These are phyloP conservation scores for Colletotrichum phormii DNA, from an alignment of 2,329 filamentous ascomycete genomes.

Conservation along the genomic window DNA sequence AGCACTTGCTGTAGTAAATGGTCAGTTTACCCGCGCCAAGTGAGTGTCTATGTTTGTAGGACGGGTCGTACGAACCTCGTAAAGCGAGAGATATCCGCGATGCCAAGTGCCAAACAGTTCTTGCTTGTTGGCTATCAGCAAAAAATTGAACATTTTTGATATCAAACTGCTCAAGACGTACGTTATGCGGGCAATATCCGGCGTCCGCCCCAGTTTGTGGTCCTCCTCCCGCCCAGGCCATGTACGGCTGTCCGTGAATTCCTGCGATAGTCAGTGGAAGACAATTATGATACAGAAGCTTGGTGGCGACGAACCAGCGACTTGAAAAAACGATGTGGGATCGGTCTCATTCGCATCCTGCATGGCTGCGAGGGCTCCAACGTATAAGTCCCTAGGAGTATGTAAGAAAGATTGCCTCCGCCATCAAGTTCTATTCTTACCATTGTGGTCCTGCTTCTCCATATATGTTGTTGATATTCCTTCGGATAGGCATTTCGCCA, in stretches of 20 bases:
- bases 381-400: constrained; percentile 59
- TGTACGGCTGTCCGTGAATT: constrained; percentile 72
- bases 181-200: constrained; percentile 38
- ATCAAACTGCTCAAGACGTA: background rate
- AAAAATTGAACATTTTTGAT: background rate
- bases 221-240: constrained; percentile 55
- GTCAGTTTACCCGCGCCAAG: background rate
- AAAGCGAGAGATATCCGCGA: constrained; percentile 38
- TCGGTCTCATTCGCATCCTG: constrained; percentile 60
- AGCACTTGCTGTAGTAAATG: constrained; percentile 40
- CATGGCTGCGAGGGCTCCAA: constrained; percentile 68
- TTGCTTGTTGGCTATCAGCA: constrained; percentile 56
- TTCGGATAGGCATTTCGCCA: constrained; percentile 56
- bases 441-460: constrained; percentile 55
- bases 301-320: constrained; percentile 58
- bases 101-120: constrained; percentile 43
- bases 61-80: constrained; percentile 45
- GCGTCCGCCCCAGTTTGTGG: constrained; percentile 29
- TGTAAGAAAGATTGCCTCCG: constrained; percentile 2
- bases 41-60: background rate
- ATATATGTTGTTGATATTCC: constrained; percentile 60
- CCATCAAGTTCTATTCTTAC: constrained; percentile 50
- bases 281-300: constrained; percentile 29
- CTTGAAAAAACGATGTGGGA: constrained; percentile 69
- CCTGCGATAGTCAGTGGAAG: constrained; percentile 48